phyloP scores from a whole-genome alignment of 108 stramenopile species.

The Bacterosira constricta region DNA sequence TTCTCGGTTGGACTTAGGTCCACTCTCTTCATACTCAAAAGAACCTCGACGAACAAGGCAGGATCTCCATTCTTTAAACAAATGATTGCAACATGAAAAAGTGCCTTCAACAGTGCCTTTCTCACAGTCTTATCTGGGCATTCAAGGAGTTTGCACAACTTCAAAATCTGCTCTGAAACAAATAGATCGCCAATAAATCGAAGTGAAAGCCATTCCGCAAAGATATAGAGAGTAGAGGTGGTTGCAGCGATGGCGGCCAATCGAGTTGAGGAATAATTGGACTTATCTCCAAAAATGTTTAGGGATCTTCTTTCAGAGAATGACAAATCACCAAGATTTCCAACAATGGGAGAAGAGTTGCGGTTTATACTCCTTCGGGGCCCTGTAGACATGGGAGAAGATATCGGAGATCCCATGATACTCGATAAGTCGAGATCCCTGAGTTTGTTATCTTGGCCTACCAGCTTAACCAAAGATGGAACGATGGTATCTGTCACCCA shows the following conservation, averaged over 20 bases:
- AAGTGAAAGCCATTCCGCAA: conserved; percentile 38
- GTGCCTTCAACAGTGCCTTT: conserved; percentile 17
- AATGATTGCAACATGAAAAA: conserved; percentile 30
- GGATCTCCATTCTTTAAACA: conserved; percentile 19
- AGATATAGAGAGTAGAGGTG: conserved; percentile 26
- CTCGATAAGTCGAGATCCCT: conserved; percentile 64
- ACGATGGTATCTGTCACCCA: conserved; percentile 71
- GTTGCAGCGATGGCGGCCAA: conserved; percentile 14
- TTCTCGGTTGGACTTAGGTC: conserved; percentile 6
- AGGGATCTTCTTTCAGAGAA: conserved; percentile 15
- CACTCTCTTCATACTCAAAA: conserved; percentile 16
- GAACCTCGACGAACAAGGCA: conserved; percentile 18
- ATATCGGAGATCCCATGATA: conserved; percentile 51
- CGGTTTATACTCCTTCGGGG: conserved; percentile 20
- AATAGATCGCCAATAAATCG: not conserved
- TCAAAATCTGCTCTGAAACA: conserved; percentile 6
- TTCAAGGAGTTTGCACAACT: conserved; percentile 32
- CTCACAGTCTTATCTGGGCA: conserved; percentile 17
- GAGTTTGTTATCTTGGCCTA: conserved; percentile 36
- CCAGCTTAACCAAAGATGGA: conserved; percentile 52
- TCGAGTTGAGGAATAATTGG: conserved; percentile 3
- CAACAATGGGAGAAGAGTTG: conserved; percentile 6
- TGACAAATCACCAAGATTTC: conserved; percentile 10
- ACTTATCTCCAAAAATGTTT: conserved; percentile 23
- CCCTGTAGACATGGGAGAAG: conserved; percentile 4